Percentiles rank a stretch among this genome's conserved stretches.
phyloP scores from a whole-genome alignment of 768 basidiomycete species.

The Aureoboletus auriporus region DNA sequence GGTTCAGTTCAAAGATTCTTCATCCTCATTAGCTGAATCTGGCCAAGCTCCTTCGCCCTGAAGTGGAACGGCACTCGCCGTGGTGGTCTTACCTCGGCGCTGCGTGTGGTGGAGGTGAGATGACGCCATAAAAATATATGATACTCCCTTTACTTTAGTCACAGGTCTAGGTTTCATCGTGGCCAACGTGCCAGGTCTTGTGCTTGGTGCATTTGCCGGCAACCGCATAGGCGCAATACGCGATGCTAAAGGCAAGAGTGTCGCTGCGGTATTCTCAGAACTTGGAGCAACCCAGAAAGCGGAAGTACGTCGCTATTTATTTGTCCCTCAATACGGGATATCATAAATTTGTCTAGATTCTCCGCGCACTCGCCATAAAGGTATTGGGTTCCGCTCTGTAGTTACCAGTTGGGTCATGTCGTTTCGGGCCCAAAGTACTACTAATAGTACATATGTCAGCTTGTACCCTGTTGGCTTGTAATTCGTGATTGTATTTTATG shows the following conservation, averaged over 20 bases:
- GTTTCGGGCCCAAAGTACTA: too few species aligned
- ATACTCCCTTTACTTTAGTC: conserved; percentile 33
- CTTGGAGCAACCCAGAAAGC: conserved; percentile 79
- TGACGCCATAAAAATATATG: conserved; percentile 7
- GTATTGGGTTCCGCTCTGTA: conserved; percentile 64
- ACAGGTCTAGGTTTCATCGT: conserved; percentile 38
- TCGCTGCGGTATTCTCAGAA: conserved; percentile 81
- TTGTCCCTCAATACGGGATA: neutral
- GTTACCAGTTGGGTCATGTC: neutral
- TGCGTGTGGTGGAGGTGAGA: conserved; percentile 58
- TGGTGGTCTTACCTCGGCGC: conserved; percentile 78
- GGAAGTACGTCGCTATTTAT: conserved; percentile 51
- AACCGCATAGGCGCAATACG: conserved; percentile 88
- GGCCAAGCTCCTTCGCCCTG: conserved; percentile 69
- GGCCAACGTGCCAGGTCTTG: conserved; percentile 81
- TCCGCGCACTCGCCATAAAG: conserved; percentile 78
- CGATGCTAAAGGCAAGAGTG: conserved; percentile 93
- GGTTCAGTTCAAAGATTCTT: neutral
- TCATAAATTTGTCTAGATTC: conserved; percentile 46
- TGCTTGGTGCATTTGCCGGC: conserved; percentile 84
- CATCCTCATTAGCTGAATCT: neutral
- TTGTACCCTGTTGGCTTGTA: too few species aligned
- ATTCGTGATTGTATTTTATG: too few species aligned
- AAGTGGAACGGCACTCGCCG: conserved; percentile 65
- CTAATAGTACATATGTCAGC: too few species aligned